These are phyloP conservation scores for Camillea tinctor DNA, from an alignment of 2,329 filamentous ascomycete genomes.

Conservation along the genomic window DNA sequence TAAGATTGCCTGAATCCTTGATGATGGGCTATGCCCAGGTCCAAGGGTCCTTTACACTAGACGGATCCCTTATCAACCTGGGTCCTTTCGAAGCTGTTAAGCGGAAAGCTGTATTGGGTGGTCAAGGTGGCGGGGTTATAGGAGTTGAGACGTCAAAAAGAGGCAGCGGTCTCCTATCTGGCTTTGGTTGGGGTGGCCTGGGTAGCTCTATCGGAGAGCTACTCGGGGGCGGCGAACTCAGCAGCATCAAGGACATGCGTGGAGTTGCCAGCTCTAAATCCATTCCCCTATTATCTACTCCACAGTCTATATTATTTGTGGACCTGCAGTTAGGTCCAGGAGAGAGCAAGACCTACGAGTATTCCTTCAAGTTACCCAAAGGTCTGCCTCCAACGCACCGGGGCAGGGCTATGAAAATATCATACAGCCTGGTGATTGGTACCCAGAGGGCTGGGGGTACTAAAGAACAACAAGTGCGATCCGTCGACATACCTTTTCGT, in stretches of 20 bases:
- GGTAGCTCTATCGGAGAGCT: constrained; percentile 86
- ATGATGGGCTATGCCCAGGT: constrained; percentile 99
- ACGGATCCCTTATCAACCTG: constrained; percentile 87
- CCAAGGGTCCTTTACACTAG: constrained; percentile 85
- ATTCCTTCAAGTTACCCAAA: constrained; percentile 79
- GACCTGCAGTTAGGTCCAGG: constrained; percentile 84
- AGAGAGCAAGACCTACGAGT: constrained; percentile 84
- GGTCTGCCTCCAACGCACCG: constrained; percentile 89
- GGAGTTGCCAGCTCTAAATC: constrained; percentile 81
- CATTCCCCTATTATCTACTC: constrained; percentile 88
- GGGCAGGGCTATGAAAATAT: constrained; percentile 90
- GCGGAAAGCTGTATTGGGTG: constrained; percentile 84
- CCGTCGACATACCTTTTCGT: constrained; percentile 90
- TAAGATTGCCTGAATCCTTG: constrained; percentile 68
- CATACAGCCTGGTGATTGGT: constrained; percentile 86
- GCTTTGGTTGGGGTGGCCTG: constrained; percentile 84
- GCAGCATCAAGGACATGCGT: constrained; percentile 94
- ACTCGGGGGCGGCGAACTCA: constrained; percentile 81
- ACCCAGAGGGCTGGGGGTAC: constrained; percentile 80
- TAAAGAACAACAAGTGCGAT: constrained; percentile 79
- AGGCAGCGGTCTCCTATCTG: constrained; percentile 75
- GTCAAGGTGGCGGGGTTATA: constrained; percentile 82
- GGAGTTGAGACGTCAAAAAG: constrained; percentile 73
- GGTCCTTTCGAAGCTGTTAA: constrained; percentile 94
- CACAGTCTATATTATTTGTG: constrained; percentile 94